phyloP scores from a whole-genome alignment of 1,284 basidiomycete genomes.

The Agaricales sp. region DNA sequence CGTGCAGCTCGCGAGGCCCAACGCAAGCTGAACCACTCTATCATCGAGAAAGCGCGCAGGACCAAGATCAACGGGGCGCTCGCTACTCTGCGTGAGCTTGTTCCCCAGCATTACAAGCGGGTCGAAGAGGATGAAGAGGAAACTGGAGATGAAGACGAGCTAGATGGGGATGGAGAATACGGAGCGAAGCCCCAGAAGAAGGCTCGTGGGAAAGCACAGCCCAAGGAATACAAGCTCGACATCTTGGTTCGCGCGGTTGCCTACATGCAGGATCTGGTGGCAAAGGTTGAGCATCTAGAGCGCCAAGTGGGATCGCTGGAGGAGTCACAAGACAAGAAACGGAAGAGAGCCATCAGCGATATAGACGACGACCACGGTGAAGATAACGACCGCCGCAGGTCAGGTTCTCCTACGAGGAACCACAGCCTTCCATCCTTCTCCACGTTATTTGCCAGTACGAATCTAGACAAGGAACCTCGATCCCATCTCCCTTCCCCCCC shows the following conservation, averaged over 20 bases:
- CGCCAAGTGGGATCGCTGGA: conserved; percentile 19
- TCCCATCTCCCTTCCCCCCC: conserved; percentile 38
- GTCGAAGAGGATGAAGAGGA: conserved; percentile 15
- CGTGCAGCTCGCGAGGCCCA: conserved; percentile 65
- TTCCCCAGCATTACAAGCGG: conserved; percentile 32
- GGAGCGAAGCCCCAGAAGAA: conserved; percentile 10
- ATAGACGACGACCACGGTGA: background rate
- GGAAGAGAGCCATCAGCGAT: conserved; percentile 1
- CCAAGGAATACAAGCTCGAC: conserved; percentile 72
- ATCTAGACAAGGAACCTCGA: conserved; percentile 3
- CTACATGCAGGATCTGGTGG: conserved; percentile 55
- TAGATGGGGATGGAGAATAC: conserved; percentile 20
- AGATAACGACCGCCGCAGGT: background rate
- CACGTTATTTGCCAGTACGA: conserved; percentile 25
- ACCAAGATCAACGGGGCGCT: conserved; percentile 81
- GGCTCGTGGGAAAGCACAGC: conserved; percentile 27
- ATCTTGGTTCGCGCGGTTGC: conserved; percentile 64
- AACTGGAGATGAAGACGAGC: conserved; percentile 16
- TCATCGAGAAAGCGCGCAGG: conserved; percentile 73
- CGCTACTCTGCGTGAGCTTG: conserved; percentile 50
- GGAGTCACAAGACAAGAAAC: conserved; percentile 7
- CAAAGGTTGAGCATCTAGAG: conserved; percentile 34
- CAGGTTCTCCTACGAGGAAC: background rate
- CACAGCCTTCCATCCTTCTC: conserved; percentile 32
- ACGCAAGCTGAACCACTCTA: conserved; percentile 73